Evolutionary conservation across 1,284 basidiomycete genomes (phyloP), one percentile per base, ranked within the genome.

Genomic region (Rhodotorula sp.): DNA sequence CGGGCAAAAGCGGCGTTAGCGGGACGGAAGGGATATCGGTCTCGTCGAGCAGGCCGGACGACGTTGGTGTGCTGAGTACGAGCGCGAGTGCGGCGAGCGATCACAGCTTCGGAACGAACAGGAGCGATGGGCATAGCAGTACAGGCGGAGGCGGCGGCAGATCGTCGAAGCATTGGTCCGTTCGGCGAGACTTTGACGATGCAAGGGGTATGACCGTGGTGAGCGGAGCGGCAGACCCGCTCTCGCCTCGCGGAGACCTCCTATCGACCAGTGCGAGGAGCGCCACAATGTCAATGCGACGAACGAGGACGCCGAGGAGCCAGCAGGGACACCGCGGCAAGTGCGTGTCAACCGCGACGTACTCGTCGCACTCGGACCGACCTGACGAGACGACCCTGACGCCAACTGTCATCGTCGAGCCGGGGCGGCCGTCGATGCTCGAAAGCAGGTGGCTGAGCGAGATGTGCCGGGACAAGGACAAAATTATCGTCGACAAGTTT

Each of bases 401-500:
- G 62, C 83, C 89, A 13, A 85, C 86, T 1, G 86, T 94, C 78
- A 91, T 94, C 61, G 83, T 83, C 63, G 89, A 93, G 80, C 92
- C 92, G n/a, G 87, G 87, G 2, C 84, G 88, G 47, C 91, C 92
- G 31, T 91, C 87, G 20, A 84, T 87, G 13, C 78, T 87, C 64
- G 88, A 94, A 79, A 84, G 88, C 59, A 84, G 84, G 65, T 94
- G 92, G 91, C 82, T 94, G 59, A 84, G 86, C 30, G 88, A 87
- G 22, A 94, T 94, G 89, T 88, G 88, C 1, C 86, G 88, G 26
- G 89, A 87, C 9, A 91, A 90, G 79, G 87, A 89, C 56, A 56
- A 62, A 30, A 55, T 44, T 6, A 59, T 65, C n/a, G 64, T 61
- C 5, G 64, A 70, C 40, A 66, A 59, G 44, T 76, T 75, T 37